Evolutionary conservation across 208 protist species (phyloP).

Genomic region (Tritrichomonas musculus): DNA sequence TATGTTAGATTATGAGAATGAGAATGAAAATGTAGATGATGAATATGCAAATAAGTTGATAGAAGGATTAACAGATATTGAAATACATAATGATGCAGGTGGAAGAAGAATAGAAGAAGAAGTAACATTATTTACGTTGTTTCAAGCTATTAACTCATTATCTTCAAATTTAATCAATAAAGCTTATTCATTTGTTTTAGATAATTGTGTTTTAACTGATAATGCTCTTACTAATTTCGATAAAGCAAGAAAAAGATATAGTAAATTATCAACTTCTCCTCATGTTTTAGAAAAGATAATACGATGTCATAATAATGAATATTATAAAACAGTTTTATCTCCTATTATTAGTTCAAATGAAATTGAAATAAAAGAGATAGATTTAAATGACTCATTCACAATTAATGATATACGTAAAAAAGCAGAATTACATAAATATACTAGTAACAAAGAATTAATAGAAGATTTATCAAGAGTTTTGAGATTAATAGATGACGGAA

Average conservation of each 20-base stretch:
- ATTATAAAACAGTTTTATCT: neutral
- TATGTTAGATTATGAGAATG: too few species aligned
- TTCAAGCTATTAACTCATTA: neutral
- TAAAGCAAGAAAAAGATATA: neutral
- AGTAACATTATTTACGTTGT: neutral
- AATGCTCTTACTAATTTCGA: neutral
- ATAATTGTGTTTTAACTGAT: neutral
- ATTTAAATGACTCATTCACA: neutral
- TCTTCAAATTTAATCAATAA: neutral
- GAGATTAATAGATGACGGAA: neutral
- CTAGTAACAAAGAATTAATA: neutral
- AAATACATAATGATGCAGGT: neutral
- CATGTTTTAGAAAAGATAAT: neutral
- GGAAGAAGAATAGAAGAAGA: neutral
- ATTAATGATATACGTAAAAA: neutral
- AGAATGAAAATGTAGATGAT: neutral
- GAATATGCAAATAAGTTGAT: neutral
- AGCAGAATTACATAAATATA: neutral
- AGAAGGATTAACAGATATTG: neutral
- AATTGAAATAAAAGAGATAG: neutral
- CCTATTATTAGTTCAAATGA: neutral
- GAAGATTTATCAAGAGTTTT: neutral
- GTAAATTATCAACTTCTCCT: neutral
- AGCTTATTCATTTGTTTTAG: neutral
- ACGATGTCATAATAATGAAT: neutral